Base-by-base conservation (phyloP, 1,139 yeast species). In the Maudiozyma humilis region DNA sequence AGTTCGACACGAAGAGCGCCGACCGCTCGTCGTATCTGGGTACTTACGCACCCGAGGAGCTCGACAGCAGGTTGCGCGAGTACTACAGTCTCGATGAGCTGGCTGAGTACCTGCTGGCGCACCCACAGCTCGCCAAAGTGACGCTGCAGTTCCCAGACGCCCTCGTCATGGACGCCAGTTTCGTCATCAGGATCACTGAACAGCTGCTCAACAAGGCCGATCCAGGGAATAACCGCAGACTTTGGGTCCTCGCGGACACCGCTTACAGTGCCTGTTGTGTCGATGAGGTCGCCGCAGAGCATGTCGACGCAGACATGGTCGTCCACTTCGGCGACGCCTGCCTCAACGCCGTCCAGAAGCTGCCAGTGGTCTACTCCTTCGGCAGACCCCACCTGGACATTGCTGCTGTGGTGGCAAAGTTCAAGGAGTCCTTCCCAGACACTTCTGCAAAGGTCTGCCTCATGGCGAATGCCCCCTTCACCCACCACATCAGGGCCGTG, bases 311-410 rank as follows among this genome's bases (percentile, higher is more conserved):
- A 18, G 95, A 89, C 51, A 66, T 84, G 10, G 87, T 93, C 27
- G 79, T 89, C 1, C 98, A 91, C 63, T 87, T 88, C 63, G 99
- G 99, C 3, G 94, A 87, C 59, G 93, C 97, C 0, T 91, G 98
- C 63, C 66, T 91, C 56, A 88, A 84, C 52, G 82, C 89, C 0
- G 79, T 86, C 5, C 78, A 75, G 38, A 78, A 75, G 41, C 62
- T 85, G n/a, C 78, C 84, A 0, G 85, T 88, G 0, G 78, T 79
- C 0, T 88, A 84, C 59, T 82, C 85, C 0, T 77, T 86, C 60
- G 95, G 95, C 1, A 71, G 68, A 44, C 89, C 93, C 0, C 62
- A 60, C 14, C 48, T 80, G 23, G 72, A 79, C 47, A 15, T 65
- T 2, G 65, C 60, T 0, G 40, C 44, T 0, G 51, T 76, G 1